phyloP scores from a whole-genome alignment of 1,139 yeast species.

The Diutina sp. region DNA sequence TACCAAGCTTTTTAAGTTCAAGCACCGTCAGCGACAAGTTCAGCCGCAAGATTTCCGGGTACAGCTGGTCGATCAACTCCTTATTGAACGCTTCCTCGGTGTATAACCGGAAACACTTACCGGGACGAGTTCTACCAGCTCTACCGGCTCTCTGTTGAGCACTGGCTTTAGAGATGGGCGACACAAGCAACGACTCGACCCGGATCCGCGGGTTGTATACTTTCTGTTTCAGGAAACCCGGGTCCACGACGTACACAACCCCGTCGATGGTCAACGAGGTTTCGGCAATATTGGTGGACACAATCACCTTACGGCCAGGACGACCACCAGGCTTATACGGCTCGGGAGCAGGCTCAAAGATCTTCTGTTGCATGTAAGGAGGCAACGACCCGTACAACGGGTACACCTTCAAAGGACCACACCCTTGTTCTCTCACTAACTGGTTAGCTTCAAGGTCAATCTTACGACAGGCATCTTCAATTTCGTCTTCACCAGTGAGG shows the following conservation, averaged over 20 bases:
- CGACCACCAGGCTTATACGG: conserved; percentile 52
- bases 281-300: conserved; percentile 96
- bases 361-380: conserved; percentile 87
- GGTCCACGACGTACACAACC: conserved; percentile 92
- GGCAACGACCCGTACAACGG: conserved; percentile 95
- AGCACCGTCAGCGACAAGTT: conserved; percentile 86
- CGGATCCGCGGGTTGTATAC: conserved; percentile 94
- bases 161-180: conserved; percentile 93
- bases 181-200: conserved; percentile 85
- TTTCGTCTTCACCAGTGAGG: conserved; percentile 96
- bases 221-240: conserved; percentile 93
- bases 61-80: conserved; percentile 87
- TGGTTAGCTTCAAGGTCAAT: conserved; percentile 82
- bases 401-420: conserved; percentile 82
- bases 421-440: conserved; percentile 71
- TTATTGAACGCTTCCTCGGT: conserved; percentile 95
- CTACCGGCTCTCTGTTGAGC: conserved; percentile 99
- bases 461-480: conserved; percentile 92
- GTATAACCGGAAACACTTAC: conserved; percentile 90
- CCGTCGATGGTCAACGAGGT: conserved; percentile 97
- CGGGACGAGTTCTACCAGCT: conserved; percentile 99
- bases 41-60: conserved; percentile 88
- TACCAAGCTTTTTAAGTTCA: conserved; percentile 84
- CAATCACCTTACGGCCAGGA: conserved; percentile 87
- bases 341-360: conserved; percentile 81